Evolutionary conservation across 148 eudicot species (phyloP), one percentile per base, ranked within the genome.

Genomic region (Talinum fruticosum): DNA sequence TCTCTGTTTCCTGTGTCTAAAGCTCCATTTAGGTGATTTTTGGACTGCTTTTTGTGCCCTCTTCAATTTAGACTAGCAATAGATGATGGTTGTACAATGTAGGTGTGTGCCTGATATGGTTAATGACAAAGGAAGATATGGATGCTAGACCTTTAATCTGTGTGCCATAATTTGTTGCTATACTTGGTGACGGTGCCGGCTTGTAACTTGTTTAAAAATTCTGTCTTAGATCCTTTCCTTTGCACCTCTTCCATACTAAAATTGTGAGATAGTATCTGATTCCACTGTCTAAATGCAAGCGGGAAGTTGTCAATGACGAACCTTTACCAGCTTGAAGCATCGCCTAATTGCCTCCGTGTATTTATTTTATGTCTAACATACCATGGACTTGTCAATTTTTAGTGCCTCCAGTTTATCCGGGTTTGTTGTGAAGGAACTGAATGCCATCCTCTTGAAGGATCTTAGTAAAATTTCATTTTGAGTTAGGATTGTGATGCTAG

Each of bases 31-130:
- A 10, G 26, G 41, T 18, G 38, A 34, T 67, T 66, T 32, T 67
- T 8, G 13, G 29, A 41, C 36, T 75, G 69, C 2, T 61, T 8
- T 37, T 71, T 30, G 10, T 44, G 12, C 36, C 6, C 37, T 26
- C 54, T 70, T 38, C 23, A 38, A 5, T 14, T 72, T 65, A 26
- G 37, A 59, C 4, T 62, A 1, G 29, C 6, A 13, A 72, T 26
- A 32, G 59, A 59, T 32, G 23, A 30, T 53, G 69, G 70, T 44
- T 53, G 75, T 30, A 8, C n/a, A 10, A 41, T 75, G 82, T 14
- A 30, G 28, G 8, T 81, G 65, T 61, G 71, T 69, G 54, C 24
- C 61, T 71, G 33, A 12, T 71, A n/a, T 71, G 13, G 29, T 72
- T 6, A 64, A 71, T 49, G 79, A 29, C 26, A 23, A 47, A 26